These are phyloP conservation scores for Melampsora larici-populina DNA, from an alignment of 1,284 basidiomycete genomes.

Conservation along the genomic window DNA sequence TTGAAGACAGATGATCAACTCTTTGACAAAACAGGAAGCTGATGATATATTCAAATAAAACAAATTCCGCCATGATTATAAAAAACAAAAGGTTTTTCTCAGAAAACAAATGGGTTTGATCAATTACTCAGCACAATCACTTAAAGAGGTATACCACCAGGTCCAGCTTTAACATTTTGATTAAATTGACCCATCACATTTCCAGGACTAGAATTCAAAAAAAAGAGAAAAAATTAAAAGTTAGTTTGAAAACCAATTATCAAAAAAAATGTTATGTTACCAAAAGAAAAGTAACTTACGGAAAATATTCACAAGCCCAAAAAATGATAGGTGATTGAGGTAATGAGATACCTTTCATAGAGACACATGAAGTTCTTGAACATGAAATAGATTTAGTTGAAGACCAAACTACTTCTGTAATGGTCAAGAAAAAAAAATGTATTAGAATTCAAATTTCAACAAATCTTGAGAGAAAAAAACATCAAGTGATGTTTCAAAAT, in stretches of 20 bases:
- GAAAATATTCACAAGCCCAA: slow-evolving; percentile 38
- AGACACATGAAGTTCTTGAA: not conserved
- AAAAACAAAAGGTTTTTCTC: too few relatives aligned
- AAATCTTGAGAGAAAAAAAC: too few relatives aligned
- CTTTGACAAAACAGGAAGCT: too few relatives aligned
- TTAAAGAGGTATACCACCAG: slow-evolving; percentile 35
- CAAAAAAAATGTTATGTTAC: too few relatives aligned
- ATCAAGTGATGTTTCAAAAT: not conserved
- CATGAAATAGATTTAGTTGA: slow-evolving; percentile 27
- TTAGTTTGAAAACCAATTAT: not conserved
- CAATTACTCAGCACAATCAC: not conserved
- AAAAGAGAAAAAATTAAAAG: too few relatives aligned
- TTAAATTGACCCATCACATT: too few relatives aligned
- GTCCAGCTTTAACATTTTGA: slow-evolving; percentile 26
- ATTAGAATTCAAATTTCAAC: too few relatives aligned
- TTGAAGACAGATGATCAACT: too few relatives aligned
- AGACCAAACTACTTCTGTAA: slow-evolving; percentile 35
- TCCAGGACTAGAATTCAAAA: slow-evolving; percentile 13
- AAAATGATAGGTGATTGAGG: slow-evolving; percentile 29
- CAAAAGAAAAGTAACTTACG: slow-evolving; percentile 9
- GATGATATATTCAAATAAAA: too few relatives aligned
- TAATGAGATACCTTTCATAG: slow-evolving; percentile 8
- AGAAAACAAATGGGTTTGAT: too few relatives aligned
- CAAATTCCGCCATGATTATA: too few relatives aligned
- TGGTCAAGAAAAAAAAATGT: not conserved